A percentile compares a stretch with the other conserved stretches of the same genome.
Conservation (phyloP, 169 alveolate species). For the Condylostoma magnum region DNA sequence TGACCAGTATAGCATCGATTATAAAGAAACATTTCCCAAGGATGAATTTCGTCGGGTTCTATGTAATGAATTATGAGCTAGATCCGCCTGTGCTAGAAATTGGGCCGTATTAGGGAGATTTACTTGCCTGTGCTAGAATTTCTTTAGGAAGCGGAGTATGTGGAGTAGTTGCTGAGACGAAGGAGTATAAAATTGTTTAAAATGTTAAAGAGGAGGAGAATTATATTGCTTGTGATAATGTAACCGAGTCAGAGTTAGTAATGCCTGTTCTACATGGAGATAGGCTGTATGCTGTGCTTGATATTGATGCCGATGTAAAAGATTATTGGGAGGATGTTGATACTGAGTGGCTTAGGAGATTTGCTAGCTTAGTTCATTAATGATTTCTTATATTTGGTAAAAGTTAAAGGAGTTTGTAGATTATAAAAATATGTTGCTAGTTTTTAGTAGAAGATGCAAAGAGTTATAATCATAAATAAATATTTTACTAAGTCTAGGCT, state of each 20-base stretch:
- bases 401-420: too few relatives aligned
- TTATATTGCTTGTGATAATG: constrained; percentile 40
- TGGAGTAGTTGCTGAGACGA: constrained; percentile 31
- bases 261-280: constrained; percentile 32
- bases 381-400: too few relatives aligned
- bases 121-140: constrained; percentile 41
- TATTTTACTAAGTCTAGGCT: too few relatives aligned
- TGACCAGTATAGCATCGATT: constrained; percentile 27
- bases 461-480: too few relatives aligned
- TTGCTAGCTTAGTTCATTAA: too few relatives aligned
- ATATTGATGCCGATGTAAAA: constrained; percentile 20
- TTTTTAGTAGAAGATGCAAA: too few relatives aligned
- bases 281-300: constrained; percentile 32
- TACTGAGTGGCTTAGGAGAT: constrained; percentile 9
- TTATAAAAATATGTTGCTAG: too few relatives aligned
- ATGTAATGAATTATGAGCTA: constrained; percentile 5
- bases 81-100: constrained; percentile 3
- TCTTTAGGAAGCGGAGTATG: constrained; percentile 38
- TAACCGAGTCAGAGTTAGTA: constrained; percentile 36
- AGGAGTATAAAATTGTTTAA: constrained; percentile 14
- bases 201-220: constrained; percentile 22
- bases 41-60: constrained; percentile 35
- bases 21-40: constrained; percentile 10
- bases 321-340: constrained; percentile 34
- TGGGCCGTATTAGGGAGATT: constrained; percentile 40